Conservation (phyloP, 495 filamentous ascomycete genomes). For the Cercophora sp. region DNA sequence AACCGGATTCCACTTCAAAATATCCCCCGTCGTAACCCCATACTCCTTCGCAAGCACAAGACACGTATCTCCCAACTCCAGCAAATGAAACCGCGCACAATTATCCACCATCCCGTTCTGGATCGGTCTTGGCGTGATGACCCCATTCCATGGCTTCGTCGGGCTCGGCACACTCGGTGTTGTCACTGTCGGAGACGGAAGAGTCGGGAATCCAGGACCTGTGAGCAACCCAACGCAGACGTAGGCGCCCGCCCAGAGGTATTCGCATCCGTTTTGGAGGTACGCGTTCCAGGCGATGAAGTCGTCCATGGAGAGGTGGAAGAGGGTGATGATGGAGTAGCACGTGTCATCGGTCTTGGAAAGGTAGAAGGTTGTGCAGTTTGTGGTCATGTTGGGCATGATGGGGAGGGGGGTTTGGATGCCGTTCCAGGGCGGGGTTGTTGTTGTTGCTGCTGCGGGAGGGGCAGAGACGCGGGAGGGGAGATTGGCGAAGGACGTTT, state of each 20-base stretch:
- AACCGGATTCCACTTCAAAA: constrained; percentile 8
- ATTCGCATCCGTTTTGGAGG: background rate
- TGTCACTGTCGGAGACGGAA: background rate
- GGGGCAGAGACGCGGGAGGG: background rate
- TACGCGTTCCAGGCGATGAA: constrained; percentile 35
- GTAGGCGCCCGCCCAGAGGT: constrained; percentile 8
- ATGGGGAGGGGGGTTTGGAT: constrained; percentile 27
- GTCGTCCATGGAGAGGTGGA: constrained; percentile 25
- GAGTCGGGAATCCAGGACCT: no score
- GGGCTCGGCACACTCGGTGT: background rate
- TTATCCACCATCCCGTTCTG: background rate
- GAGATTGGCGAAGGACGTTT: background rate
- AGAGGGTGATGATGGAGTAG: constrained; percentile 25
- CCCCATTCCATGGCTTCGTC: background rate
- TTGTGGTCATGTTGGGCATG: constrained; percentile 30
- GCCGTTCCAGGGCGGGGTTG: background rate
- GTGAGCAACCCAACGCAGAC: constrained; percentile 3
- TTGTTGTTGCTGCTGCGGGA: background rate
- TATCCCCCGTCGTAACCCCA: background rate
- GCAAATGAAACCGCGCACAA: background rate
- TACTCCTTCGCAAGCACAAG: background rate
- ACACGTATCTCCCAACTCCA: constrained; percentile 5
- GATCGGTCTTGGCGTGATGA: constrained; percentile 1
- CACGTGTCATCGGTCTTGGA: constrained; percentile 42
- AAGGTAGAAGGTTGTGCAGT: constrained; percentile 42